Evolutionary conservation across 176 grass and related monocot species (phyloP), one percentile per base, ranked within the genome.

Genomic region (Phoenix dactylifera): DNA sequence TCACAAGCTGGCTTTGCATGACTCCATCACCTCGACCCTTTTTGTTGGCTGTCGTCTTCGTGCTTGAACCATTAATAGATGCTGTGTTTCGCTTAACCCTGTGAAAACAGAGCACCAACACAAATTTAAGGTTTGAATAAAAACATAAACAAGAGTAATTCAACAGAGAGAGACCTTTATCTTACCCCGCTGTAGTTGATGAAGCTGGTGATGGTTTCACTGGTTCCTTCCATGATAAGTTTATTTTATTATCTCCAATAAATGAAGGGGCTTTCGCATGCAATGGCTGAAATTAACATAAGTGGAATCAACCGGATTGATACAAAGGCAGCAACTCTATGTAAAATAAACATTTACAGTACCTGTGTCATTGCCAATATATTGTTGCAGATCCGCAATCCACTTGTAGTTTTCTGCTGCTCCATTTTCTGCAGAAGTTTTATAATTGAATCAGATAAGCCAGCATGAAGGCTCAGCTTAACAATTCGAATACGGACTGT

Each of bases 321-420:
- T 22, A 23, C 19, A 56, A 22, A 18, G 54, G 22, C 20, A 20
- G 7, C 52, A 23, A 14, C 52, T 7, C 16, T 16, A 6, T 22
- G 5, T 6, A 30, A 56, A 55, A 50, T 62, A 71, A 3, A 72
- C 28, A 30, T 30, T 63, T 44, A 10, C 57, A 71, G 66, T 50
- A 98, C 94, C 88, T 98, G 84, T 10, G 76, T 51, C 88, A 98
- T 83, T 69, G 84, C 64, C 77, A 98, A 67, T 80, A 98, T 98
- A 73, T 98, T 98, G 61, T 98, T 98, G 66, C 86, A 98, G 35
- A 86, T 77, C 52, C 79, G 71, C 70, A 93, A 72, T 63, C 62
- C 79, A 30, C 51, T 83, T 59, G 88, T 86, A 23, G 82, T 76
- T 79, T 85, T 86, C 53, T 93, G 94, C 60, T 86, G 88, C 59